phyloP scores from a whole-genome alignment of 2,329 filamentous ascomycete species.

The Aspergillus sp. region DNA sequence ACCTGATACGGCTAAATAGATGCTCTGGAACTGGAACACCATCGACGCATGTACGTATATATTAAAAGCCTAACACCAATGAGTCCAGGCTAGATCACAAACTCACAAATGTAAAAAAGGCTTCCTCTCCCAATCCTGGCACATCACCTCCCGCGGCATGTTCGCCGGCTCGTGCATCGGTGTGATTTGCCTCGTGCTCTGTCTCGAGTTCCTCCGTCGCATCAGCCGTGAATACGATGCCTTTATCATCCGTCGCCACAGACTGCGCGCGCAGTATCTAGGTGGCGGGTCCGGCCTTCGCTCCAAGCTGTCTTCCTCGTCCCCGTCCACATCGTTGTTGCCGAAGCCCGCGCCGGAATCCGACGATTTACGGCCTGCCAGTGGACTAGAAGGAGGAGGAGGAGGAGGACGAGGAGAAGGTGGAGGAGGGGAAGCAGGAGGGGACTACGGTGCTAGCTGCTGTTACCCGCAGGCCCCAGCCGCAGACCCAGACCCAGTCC shows the following conservation, averaged over 20 bases:
- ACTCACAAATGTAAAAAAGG: slow-evolving; percentile 24
- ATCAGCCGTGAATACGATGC: slow-evolving; percentile 64
- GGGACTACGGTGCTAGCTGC: no score
- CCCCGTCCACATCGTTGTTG: not conserved
- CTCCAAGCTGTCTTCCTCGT: not conserved
- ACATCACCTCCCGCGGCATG: slow-evolving; percentile 59
- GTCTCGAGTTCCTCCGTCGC: slow-evolving; percentile 65
- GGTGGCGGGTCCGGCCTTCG: not conserved
- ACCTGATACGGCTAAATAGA: not conserved
- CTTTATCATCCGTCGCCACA: slow-evolving; percentile 49
- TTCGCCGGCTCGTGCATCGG: slow-evolving; percentile 77
- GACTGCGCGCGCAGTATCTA: slow-evolving; percentile 22
- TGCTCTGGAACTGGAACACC: slow-evolving; percentile 67
- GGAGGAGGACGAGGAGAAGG: no score
- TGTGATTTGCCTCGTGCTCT: slow-evolving; percentile 63
- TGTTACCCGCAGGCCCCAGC: no score
- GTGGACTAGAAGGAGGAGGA: no score
- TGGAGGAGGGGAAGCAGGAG: no score
- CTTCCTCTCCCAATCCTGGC: slow-evolving; percentile 64
- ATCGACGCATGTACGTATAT: slow-evolving; percentile 50
- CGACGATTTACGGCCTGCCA: no score
- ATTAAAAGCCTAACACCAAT: not conserved
- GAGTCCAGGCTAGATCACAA: not conserved
- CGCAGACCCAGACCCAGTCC: not conserved
- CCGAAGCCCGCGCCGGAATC: not conserved